Conservation (phyloP, 768 basidiomycete genomes). For the Candolleomyces eurysporus region DNA sequence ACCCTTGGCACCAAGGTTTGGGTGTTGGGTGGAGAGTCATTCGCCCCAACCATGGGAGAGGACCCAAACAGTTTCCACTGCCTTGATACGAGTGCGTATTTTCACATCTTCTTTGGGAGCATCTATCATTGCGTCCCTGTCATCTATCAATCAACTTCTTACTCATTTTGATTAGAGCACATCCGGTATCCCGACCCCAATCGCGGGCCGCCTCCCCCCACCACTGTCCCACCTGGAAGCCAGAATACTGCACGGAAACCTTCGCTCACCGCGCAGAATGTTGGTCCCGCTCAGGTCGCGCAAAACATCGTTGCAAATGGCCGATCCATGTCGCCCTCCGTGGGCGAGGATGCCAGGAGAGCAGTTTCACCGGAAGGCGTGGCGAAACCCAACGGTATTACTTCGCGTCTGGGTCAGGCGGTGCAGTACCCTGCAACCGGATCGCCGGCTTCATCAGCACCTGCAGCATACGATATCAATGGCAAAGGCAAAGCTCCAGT, state of each 20-base stretch:
- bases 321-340: constrained; percentile 64
- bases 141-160: constrained; percentile 5
- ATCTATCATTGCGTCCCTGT: constrained; percentile 1
- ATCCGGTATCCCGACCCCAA: constrained; percentile 88
- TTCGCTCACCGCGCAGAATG: constrained; percentile 40
- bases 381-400: constrained; percentile 45
- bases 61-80: constrained; percentile 85
- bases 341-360: constrained; percentile 55
- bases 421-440: constrained; percentile 16
- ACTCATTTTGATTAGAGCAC: constrained; percentile 53
- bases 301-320: constrained; percentile 28
- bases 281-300: constrained; percentile 22
- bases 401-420: constrained; percentile 22
- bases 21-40: constrained; percentile 93
- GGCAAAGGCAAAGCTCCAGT: constrained; percentile 51
- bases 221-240: constrained; percentile 20
- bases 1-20: constrained; percentile 85
- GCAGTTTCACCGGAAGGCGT: constrained; percentile 55
- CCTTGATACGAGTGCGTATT: constrained; percentile 85
- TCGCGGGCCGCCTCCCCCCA: constrained; percentile 22
- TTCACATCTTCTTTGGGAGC: not conserved
- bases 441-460: constrained; percentile 4
- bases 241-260: constrained; percentile 47
- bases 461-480: constrained; percentile 22
- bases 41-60: constrained; percentile 67